phyloP scores from a whole-genome alignment of 202 grass and related monocot genomes.

The Eragrostis tef region DNA sequence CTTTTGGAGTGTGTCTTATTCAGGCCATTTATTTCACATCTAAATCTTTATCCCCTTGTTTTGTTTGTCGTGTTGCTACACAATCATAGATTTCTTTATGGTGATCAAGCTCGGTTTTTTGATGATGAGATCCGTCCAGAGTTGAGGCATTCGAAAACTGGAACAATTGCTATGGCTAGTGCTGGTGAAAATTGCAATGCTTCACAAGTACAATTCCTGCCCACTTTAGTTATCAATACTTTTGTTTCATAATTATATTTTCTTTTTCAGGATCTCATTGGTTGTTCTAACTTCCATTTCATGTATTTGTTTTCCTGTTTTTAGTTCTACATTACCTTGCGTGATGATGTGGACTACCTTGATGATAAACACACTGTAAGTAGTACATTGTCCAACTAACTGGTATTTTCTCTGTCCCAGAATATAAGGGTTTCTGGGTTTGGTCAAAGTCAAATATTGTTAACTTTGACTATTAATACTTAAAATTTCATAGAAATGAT shows the following conservation, averaged over 20 bases:
- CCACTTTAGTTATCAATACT: constrained; percentile 1
- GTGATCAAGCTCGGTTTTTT: constrained; percentile 94
- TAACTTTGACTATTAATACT: too few relatives aligned
- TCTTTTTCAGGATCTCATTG: background rate
- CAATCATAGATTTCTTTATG: constrained; percentile 89
- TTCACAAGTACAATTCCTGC: constrained; percentile 64
- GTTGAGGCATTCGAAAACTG: constrained; percentile 79
- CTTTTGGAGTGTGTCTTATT: background rate
- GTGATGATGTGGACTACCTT: constrained; percentile 94
- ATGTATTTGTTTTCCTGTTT: constrained; percentile 35
- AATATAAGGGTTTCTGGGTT: too few relatives aligned
- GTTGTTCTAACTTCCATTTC: background rate
- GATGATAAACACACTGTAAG: constrained; percentile 95
- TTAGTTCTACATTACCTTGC: constrained; percentile 93
- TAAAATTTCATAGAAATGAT: too few relatives aligned
- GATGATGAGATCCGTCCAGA: constrained; percentile 83
- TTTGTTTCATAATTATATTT: background rate
- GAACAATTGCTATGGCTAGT: constrained; percentile 92
- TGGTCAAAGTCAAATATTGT: too few relatives aligned
- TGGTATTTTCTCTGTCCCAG: background rate
- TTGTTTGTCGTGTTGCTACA: constrained; percentile 1
- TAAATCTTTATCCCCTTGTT: background rate
- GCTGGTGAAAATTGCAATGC: constrained; percentile 91
- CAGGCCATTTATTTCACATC: background rate
- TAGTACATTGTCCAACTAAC: constrained; percentile 15